Evolutionary conservation across 805 yeast species (phyloP).

Genomic region (Kluyveromyces lactis): DNA sequence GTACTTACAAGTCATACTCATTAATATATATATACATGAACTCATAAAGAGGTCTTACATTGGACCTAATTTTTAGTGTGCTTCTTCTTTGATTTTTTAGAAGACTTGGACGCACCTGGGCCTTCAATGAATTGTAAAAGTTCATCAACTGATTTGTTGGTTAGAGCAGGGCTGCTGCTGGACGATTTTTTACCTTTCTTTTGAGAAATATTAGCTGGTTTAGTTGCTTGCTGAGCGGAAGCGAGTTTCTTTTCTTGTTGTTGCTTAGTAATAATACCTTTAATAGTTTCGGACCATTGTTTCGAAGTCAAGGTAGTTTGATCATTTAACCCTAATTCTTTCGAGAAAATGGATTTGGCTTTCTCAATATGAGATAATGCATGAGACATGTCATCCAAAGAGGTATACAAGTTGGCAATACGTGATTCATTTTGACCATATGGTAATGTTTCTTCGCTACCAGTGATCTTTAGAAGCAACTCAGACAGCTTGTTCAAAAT

Average conservation of each 20-base stretch:
- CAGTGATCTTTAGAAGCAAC: conserved; percentile 44
- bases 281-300: conserved; percentile 54
- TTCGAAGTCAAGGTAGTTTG: conserved; percentile 57
- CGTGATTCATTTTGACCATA: conserved; percentile 65
- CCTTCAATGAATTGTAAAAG: conserved; percentile 68
- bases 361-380: conserved; percentile 49
- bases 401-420: conserved; percentile 51
- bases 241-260: conserved; percentile 22
- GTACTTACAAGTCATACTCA: not conserved
- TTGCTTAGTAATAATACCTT: conserved; percentile 27
- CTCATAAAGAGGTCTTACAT: not conserved
- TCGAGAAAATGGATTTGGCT: conserved; percentile 50
- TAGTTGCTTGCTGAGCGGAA: conserved; percentile 19
- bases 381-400: conserved; percentile 41
- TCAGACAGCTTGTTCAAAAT: conserved; percentile 48
- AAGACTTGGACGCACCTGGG: conserved; percentile 14
- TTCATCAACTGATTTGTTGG: conserved; percentile 62
- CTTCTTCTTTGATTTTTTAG: conserved; percentile 20
- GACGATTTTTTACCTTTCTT: conserved; percentile 23
- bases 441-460: conserved; percentile 45
- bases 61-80: conserved; percentile 13
- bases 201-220: conserved; percentile 16
- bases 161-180: conserved; percentile 41
- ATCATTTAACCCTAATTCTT: conserved; percentile 60
- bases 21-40: conserved; percentile 4